phyloP scores from a whole-genome alignment of 768 basidiomycete species.

The Fibroporia radiculosa region DNA sequence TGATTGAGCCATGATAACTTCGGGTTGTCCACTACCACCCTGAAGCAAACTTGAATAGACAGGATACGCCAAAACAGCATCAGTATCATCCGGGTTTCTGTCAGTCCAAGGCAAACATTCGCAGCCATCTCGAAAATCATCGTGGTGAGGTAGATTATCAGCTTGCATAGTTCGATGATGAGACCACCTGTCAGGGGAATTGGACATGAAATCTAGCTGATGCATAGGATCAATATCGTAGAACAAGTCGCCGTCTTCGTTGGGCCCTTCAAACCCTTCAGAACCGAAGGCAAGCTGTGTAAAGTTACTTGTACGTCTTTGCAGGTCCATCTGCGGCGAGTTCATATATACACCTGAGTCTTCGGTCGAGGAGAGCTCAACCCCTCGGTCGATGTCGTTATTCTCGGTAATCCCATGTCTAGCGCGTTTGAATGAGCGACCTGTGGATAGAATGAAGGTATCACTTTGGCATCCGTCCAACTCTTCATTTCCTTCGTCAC shows the following conservation, averaged over 20 bases:
- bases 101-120: background rate
- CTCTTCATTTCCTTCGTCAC: constrained; percentile 5
- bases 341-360: constrained; percentile 16
- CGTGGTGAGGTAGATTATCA: background rate
- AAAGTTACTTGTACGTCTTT: constrained; percentile 2
- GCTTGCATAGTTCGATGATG: background rate
- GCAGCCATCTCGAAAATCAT: no score
- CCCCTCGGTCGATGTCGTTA: background rate
- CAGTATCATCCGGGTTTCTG: no score
- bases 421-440: constrained; percentile 4
- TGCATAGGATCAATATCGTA: constrained; percentile 17
- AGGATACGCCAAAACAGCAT: no score
- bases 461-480: no score
- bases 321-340: background rate
- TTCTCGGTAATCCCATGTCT: background rate
- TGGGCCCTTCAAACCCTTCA: constrained; percentile 16
- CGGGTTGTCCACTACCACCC: no score
- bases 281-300: constrained; percentile 11
- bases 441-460: no score
- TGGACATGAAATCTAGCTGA: background rate
- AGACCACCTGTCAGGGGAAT: no score
- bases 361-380: constrained; percentile 3
- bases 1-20: no score
- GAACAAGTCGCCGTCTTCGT: constrained; percentile 13
- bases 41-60: no score